Conservation (phyloP, 2,329 filamentous ascomycete species). For the Trichoderma endophyticum region DNA sequence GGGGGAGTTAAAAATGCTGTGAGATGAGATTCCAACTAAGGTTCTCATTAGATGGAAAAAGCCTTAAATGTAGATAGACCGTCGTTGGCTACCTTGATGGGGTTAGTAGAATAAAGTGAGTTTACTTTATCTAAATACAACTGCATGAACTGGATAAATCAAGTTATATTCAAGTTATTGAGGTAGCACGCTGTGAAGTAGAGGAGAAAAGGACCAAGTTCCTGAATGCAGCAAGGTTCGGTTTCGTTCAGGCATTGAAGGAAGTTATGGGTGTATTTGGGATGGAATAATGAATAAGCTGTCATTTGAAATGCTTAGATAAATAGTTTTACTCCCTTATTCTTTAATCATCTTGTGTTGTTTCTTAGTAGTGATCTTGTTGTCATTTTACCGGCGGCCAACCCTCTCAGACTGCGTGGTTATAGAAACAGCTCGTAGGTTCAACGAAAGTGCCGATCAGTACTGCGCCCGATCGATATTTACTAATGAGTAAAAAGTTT, state of each 20-base stretch:
- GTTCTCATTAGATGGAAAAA: no score
- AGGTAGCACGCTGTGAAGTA: no score
- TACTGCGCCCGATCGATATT: no score
- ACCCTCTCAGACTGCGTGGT: neutral
- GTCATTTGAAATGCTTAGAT: rapidly evolving
- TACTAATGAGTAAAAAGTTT: no score
- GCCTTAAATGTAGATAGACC: neutral
- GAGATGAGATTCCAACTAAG: no score
- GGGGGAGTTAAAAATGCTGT: no score
- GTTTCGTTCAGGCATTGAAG: neutral
- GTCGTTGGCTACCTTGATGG: neutral
- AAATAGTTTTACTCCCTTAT: neutral
- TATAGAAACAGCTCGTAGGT: neutral
- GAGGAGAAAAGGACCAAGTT: no score
- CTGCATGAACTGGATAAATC: neutral
- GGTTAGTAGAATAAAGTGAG: neutral
- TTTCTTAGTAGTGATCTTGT: neutral
- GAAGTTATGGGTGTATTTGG: rapidly evolving
- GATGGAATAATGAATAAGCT: neutral
- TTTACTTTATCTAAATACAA: neutral
- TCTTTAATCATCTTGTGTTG: neutral
- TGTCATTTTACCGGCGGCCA: neutral
- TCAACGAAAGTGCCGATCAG: neutral
- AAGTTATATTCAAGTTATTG: no score
- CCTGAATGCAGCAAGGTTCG: rapidly evolving